A percentile compares a stretch with the other conserved stretches of the same genome.
Evolutionary conservation across 176 grass and related monocot genomes (phyloP).

Genomic region (Triticum timopheevii): DNA sequence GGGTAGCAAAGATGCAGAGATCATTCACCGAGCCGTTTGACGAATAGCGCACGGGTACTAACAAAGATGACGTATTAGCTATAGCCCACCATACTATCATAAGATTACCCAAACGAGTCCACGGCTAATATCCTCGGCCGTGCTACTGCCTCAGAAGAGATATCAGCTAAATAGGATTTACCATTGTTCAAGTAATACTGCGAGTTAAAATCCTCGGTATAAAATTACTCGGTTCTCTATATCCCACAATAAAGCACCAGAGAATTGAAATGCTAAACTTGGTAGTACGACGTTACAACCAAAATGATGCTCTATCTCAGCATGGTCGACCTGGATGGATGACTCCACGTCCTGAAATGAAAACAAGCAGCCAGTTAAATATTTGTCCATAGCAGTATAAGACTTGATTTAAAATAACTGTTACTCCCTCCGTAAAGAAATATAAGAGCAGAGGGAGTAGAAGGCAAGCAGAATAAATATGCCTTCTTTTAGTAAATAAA

Average conservation of each 20-base stretch:
- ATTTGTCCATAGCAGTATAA: neutral
- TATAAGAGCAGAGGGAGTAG: neutral
- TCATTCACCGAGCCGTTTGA: neutral
- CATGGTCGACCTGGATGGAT: constrained; percentile 10
- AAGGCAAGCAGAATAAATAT: neutral
- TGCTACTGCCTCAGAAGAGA: neutral
- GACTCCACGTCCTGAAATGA: constrained; percentile 41
- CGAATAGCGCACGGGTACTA: neutral
- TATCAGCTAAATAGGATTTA: neutral
- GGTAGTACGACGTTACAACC: neutral
- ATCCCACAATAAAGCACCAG: constrained; percentile 28
- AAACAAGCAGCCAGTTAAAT: constrained; percentile 11
- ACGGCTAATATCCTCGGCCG: neutral
- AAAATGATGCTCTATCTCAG: constrained; percentile 21
- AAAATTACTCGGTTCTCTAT: constrained; percentile 23
- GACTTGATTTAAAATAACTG: neutral
- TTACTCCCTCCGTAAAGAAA: neutral
- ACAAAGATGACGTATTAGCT: neutral
- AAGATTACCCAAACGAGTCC: neutral
- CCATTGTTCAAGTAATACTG: neutral
- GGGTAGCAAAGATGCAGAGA: too few relatives aligned
- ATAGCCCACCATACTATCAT: neutral
- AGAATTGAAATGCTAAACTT: constrained; percentile 30
- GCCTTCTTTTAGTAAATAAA: neutral
- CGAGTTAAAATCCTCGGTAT: neutral